Evolutionary conservation across 164 flowering plant genomes (phyloP).

Genomic region (Dillenia suffruticosa): DNA sequence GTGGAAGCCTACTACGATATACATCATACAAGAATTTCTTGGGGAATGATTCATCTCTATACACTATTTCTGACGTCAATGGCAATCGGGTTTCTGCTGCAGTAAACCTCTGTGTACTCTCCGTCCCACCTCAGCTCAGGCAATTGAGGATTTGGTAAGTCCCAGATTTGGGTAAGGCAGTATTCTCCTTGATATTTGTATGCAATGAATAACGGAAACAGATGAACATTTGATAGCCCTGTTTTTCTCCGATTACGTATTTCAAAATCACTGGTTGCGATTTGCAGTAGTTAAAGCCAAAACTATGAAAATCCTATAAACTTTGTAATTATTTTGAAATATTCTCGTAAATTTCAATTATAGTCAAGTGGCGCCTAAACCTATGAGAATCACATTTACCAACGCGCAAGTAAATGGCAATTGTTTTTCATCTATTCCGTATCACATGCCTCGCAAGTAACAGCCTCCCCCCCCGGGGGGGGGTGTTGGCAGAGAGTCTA

Average conservation of each 20-base stretch:
- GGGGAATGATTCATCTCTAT: slow-evolving; percentile 73
- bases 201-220: neutral
- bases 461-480: no score
- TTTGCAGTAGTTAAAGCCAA: slow-evolving; percentile 55
- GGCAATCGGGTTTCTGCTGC: slow-evolving; percentile 55
- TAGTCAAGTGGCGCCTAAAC: no score
- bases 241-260: neutral
- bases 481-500: no score
- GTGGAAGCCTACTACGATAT: slow-evolving; percentile 58
- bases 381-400: no score
- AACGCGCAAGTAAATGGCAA: no score
- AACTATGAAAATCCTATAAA: no score
- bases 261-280: neutral
- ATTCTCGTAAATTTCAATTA: no score
- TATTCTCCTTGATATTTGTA: neutral
- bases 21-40: slow-evolving; percentile 72
- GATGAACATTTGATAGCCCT: neutral
- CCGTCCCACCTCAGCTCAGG: slow-evolving; percentile 79
- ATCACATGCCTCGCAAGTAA: no score
- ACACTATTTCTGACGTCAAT: slow-evolving; percentile 63
- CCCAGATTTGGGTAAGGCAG: slow-evolving; percentile 67
- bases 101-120: slow-evolving; percentile 54
- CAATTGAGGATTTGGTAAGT: slow-evolving; percentile 68
- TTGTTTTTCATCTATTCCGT: no score
- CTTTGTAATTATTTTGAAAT: no score